Base-by-base conservation (phyloP, 1,284 basidiomycete species). In the Papiliotrema terrestris region DNA sequence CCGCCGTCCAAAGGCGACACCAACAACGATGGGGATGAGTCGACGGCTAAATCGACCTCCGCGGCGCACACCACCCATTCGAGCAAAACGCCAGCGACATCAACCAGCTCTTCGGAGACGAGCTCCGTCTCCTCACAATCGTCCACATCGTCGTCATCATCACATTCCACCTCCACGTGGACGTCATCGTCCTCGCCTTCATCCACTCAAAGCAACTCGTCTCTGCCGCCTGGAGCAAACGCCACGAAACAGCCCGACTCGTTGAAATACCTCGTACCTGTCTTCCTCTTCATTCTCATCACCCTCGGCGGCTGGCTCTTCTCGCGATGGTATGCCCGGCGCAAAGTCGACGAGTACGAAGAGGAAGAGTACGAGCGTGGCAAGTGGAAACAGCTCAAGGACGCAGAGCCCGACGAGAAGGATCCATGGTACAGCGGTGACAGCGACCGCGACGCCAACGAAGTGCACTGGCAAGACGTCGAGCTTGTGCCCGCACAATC, bases 231-330 rank as follows among this genome's bases (percentile, higher is more conserved):
- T 1, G 20, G 17, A 13, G 39, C 22, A 5, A 19, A 22, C 25
- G 39, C 29, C 2, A 39, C 35, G n/a, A 19, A 44, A 35, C 59
- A 61, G 52, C 53, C 54, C 3, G 57, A 52, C 5, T 56, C 55
- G 3, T 46, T 64, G 9, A 29, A 48, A 44, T 63, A 61, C 25
- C 56, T 65, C 26, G 59, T 61, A 1, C 62, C 62, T 19, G 56
- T 66, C n/a, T 64, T 66, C 45, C 43, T 62, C 35, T 44, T 62
- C 38, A 56, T 66, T 26, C 6, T 59, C 13, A 58, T 63, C 39
- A 63, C 57, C 15, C 20, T 65, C 17, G 44, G 17, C n/a, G 59
- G 51, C 3, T 63, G 54, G 45, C 39, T 50, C 8, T 61, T 53
- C 43, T 50, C 51, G n/a, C 51, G 50, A 46, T 61, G 51, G 37